A percentile compares a stretch with the other conserved stretches of the same genome.
Evolutionary conservation across 805 yeast species (phyloP).

Genomic region (Sporopachydermia lactativora): DNA sequence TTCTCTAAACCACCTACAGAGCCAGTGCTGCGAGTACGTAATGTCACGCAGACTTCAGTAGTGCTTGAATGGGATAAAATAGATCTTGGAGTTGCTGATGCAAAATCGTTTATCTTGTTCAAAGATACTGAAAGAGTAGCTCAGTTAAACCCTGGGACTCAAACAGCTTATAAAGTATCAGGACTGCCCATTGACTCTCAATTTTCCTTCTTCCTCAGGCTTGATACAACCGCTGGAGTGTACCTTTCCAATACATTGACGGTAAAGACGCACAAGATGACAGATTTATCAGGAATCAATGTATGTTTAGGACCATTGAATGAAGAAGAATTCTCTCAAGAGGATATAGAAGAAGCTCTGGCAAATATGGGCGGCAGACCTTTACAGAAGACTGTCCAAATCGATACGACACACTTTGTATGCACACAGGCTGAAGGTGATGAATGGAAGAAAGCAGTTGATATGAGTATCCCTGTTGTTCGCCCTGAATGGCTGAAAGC

Average conservation of each 20-base stretch:
- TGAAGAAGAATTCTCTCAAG: conserved; percentile 29
- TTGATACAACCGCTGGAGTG: conserved; percentile 86
- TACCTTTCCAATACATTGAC: conserved; percentile 52
- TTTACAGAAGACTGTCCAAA: conserved; percentile 53
- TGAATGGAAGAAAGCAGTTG: conserved; percentile 67
- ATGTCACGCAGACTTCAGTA: conserved; percentile 88
- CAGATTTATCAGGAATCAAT: conserved; percentile 85
- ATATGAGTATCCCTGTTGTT: conserved; percentile 81
- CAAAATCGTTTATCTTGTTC: conserved; percentile 63
- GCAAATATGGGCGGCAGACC: conserved; percentile 72
- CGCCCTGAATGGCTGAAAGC: conserved; percentile 97
- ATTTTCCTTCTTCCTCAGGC: conserved; percentile 63
- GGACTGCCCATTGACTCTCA: conserved; percentile 81
- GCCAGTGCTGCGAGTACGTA: conserved; percentile 57
- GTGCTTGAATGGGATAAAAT: conserved; percentile 90
- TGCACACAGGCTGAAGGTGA: conserved; percentile 57
- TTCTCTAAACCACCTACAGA: conserved; percentile 65
- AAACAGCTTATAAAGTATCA: conserved; percentile 73
- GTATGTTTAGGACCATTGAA: conserved; percentile 78
- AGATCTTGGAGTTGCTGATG: conserved; percentile 66
- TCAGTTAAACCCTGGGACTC: conserved; percentile 60
- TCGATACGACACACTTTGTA: conserved; percentile 93
- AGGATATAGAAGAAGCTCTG: conserved; percentile 51
- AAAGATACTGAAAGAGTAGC: conserved; percentile 61
- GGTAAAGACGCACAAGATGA: conserved; percentile 87